A percentile compares a stretch with the other conserved stretches of the same genome.
Conservation (phyloP, 2,329 filamentous ascomycete genomes). For the Diplodia seriata region DNA sequence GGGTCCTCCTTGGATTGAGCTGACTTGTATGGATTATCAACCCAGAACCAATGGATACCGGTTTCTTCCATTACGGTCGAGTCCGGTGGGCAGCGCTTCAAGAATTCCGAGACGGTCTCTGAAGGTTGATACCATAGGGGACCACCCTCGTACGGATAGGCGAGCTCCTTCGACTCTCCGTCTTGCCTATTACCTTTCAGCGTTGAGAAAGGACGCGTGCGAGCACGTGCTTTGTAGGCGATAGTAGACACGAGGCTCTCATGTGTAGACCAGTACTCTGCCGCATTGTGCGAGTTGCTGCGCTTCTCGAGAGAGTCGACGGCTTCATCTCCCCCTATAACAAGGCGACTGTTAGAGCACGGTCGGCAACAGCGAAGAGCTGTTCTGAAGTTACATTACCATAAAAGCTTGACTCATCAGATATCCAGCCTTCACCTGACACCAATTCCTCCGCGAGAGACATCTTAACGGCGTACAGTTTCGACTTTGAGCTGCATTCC, state of each 20-base stretch:
- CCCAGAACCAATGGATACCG: constrained; percentile 72
- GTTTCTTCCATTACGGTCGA: constrained; percentile 58
- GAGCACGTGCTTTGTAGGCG: constrained; percentile 12
- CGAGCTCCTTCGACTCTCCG: constrained; percentile 34
- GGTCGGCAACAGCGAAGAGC: not conserved
- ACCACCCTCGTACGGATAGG: constrained; percentile 65
- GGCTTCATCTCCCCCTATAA: constrained; percentile 33
- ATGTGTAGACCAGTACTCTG: constrained; percentile 23
- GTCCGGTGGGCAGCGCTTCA: constrained; percentile 71
- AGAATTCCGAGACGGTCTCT: constrained; percentile 70
- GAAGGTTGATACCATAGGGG: constrained; percentile 65
- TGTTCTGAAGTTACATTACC: constrained; percentile 42
- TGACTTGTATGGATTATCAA: constrained; percentile 67
- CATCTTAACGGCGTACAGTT: constrained; percentile 2
- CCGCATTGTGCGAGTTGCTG: not conserved
- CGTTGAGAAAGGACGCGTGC: not conserved
- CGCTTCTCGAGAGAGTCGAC: constrained; percentile 15
- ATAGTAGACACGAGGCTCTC: constrained; percentile 3
- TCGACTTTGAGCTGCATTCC: not conserved
- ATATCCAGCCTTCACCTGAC: constrained; percentile 46
- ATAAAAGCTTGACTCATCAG: constrained; percentile 55
- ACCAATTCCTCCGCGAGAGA: constrained; percentile 39
- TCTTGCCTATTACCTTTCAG: not conserved
- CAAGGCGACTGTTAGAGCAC: not conserved
- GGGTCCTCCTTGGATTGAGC: constrained; percentile 39